These are phyloP conservation scores for Corchorus capsularis DNA, from an alignment of 345 rosid genomes.

Conservation along the genomic window DNA sequence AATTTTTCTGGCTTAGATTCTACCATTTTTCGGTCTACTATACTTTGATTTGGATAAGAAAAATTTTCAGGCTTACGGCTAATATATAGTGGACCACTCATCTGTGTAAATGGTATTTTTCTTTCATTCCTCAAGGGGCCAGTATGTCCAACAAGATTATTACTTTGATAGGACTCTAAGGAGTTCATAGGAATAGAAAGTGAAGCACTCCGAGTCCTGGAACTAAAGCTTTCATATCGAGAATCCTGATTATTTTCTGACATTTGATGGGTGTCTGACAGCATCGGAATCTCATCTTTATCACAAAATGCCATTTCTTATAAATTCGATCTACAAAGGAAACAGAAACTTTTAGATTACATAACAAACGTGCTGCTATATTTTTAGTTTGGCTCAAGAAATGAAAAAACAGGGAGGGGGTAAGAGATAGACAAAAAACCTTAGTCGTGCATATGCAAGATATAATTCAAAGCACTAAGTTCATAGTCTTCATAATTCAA, in stretches of 20 bases:
- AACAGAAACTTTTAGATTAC: background rate
- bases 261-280: slow-evolving; percentile 39
- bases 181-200: slow-evolving; percentile 51
- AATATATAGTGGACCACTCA: slow-evolving; percentile 71
- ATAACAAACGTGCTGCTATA: background rate
- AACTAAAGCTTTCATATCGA: slow-evolving; percentile 35
- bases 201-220: slow-evolving; percentile 65
- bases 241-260: slow-evolving; percentile 37
- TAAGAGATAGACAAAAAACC: too few relatives aligned
- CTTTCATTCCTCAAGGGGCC: slow-evolving; percentile 81
- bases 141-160: slow-evolving; percentile 60
- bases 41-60: slow-evolving; percentile 33
- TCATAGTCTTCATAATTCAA: slow-evolving; percentile 3
- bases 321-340: slow-evolving; percentile 26
- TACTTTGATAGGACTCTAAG: slow-evolving; percentile 47
- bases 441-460: background rate
- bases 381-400: background rate
- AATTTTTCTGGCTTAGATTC: slow-evolving; percentile 45
- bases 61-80: slow-evolving; percentile 38
- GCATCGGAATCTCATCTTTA: slow-evolving; percentile 70
- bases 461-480: background rate
- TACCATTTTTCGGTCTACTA: slow-evolving; percentile 17
- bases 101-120: slow-evolving; percentile 48
- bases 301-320: slow-evolving; percentile 50
- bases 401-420: background rate